A percentile compares a stretch with the other conserved stretches of the same genome.
These are phyloP conservation scores for Naegleria gruberi DNA, from an alignment of 208 protist species.

Conservation along the genomic window DNA sequence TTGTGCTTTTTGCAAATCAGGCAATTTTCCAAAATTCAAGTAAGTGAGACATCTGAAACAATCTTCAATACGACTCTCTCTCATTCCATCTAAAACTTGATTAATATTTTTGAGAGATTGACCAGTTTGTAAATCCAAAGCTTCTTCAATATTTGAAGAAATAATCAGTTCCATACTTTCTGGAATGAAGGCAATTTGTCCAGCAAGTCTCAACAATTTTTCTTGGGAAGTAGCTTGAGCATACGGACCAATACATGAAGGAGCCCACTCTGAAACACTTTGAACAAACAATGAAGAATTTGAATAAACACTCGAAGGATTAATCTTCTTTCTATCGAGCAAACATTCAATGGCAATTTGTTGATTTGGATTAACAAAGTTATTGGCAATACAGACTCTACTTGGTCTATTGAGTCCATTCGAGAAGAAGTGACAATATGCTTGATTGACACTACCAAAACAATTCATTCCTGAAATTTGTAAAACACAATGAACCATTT, in stretches of 20 bases:
- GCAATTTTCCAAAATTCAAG: no score
- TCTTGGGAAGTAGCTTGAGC: conserved; percentile 46
- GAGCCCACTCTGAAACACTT: conserved; percentile 77
- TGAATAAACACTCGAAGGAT: background rate
- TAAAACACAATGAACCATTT: conserved; percentile 19
- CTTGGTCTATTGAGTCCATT: conserved; percentile 27
- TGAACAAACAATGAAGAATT: conserved; percentile 63
- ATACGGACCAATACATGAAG: conserved; percentile 67
- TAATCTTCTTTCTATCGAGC: background rate
- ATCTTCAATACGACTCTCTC: background rate
- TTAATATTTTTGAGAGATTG: background rate
- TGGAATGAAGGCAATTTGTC: background rate
- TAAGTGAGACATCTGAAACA: background rate
- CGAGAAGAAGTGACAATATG: conserved; percentile 27
- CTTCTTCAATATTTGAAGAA: background rate
- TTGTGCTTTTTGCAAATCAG: no score
- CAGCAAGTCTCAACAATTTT: background rate
- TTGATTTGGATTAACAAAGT: background rate
- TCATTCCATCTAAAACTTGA: background rate
- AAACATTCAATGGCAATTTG: background rate
- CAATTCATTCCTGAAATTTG: conserved; percentile 16
- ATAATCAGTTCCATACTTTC: background rate
- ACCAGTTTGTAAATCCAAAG: background rate
- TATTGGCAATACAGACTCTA: conserved; percentile 34
- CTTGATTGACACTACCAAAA: conserved; percentile 11